Evolutionary conservation across 2,329 filamentous ascomycete genomes (phyloP).

Genomic region (Pestalotiopsis sp.): DNA sequence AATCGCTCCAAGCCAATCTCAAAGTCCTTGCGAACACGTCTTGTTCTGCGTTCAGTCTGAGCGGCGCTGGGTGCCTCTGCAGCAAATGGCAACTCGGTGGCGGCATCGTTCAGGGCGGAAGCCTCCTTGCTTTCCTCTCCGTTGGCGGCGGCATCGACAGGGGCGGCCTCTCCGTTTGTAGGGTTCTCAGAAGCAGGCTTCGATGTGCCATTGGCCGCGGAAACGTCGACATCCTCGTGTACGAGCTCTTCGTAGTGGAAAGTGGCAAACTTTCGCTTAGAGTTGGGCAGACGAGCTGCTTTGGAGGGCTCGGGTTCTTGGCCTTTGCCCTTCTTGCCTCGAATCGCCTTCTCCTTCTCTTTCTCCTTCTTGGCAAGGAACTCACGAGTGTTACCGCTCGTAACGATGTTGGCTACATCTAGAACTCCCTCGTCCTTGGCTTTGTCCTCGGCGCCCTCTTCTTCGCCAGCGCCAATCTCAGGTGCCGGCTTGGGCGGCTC

Average conservation of each 20-base stretch:
- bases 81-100: conserved; percentile 22
- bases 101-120: conserved; percentile 15
- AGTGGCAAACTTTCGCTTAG: conserved; percentile 66
- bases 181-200: conserved; percentile 3
- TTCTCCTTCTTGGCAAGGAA: conserved; percentile 82
- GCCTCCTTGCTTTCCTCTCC: conserved; percentile 20
- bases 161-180: conserved; percentile 5
- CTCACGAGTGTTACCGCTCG: conserved; percentile 77
- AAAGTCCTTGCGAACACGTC: conserved; percentile 63
- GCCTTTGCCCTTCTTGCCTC: conserved; percentile 61
- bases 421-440: conserved; percentile 69
- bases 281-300: conserved; percentile 66
- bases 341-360: conserved; percentile 68
- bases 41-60: conserved; percentile 46
- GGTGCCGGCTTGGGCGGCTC: conserved; percentile 29
- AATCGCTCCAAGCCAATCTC: conserved; percentile 79
- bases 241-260: conserved; percentile 74
- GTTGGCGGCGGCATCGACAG: conserved; percentile 18
- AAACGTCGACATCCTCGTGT: conserved; percentile 51
- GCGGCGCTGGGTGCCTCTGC: conserved; percentile 28
- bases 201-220: conserved; percentile 27
- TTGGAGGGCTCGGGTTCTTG: conserved; percentile 53
- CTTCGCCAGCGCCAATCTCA: conserved; percentile 34
- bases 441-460: conserved; percentile 39
- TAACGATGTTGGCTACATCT: conserved; percentile 82